Evolutionary conservation across 2,329 filamentous ascomycete genomes (phyloP).

Genomic region (Clonostachys chloroleuca): DNA sequence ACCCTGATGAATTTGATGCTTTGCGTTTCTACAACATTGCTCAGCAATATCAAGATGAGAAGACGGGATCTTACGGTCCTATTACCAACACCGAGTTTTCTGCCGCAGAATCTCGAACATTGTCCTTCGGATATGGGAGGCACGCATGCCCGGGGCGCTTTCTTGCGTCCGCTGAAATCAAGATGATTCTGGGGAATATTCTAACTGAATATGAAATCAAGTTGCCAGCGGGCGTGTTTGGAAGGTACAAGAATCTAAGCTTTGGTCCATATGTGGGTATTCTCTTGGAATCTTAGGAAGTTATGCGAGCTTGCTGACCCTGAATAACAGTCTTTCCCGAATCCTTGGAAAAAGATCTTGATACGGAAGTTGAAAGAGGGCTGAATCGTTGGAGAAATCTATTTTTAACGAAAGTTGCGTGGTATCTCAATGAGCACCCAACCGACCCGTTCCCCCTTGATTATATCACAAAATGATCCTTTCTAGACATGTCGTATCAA

Average conservation of each 20-base stretch:
- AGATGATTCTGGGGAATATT: slow-evolving; percentile 32
- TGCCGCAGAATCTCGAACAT: slow-evolving; percentile 25
- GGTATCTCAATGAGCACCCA: too few species aligned
- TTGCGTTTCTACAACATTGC: slow-evolving; percentile 34
- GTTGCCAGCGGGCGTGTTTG: slow-evolving; percentile 1
- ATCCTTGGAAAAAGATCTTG: too few species aligned
- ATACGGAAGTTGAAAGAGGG: too few species aligned
- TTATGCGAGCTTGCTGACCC: too few species aligned
- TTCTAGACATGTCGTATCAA: too few species aligned
- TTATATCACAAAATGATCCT: too few species aligned
- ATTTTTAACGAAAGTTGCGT: too few species aligned
- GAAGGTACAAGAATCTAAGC: slow-evolving; percentile 6
- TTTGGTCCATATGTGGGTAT: slow-evolving; percentile 3
- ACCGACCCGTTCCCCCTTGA: too few species aligned
- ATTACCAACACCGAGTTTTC: slow-evolving; percentile 30
- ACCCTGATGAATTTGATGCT: slow-evolving; percentile 32
- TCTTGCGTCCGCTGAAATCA: slow-evolving; percentile 39
- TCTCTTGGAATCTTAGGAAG: too few species aligned
- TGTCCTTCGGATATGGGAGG: slow-evolving; percentile 29
- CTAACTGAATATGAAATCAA: slow-evolving; percentile 32
- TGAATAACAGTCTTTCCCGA: too few species aligned
- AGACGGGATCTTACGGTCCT: slow-evolving; percentile 7
- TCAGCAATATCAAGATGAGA: neutral
- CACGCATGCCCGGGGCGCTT: slow-evolving; percentile 37
- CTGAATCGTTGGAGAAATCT: too few species aligned